Evolutionary conservation across 768 basidiomycete species (phyloP), one percentile per base, ranked within the genome.

Genomic region (Rickenella mellea): DNA sequence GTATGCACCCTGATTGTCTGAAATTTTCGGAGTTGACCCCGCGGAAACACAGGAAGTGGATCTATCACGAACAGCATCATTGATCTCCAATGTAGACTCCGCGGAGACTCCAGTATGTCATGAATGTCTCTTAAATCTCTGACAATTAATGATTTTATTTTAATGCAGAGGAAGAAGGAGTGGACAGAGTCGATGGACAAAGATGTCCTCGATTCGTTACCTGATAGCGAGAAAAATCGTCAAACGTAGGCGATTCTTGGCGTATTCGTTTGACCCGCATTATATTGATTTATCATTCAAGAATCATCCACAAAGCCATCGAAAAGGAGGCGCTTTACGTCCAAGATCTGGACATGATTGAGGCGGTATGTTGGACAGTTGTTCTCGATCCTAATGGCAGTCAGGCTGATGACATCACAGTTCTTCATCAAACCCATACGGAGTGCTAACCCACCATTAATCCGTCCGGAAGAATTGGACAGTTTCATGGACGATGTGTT

Each of bases 401-500:
- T 44, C 21, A 22, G 8, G 19, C n/a, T 40, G 25, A n/a, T 31
- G 24, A 21, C 17, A 10, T 20, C 10, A 17, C 40, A 70, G 68
- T 45, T 81, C 38, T 79, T 80, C 56, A 70, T 83, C 38, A 64
- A 68, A 49, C 78, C 55, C 57, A 69, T 57, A 44, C 78, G 57
- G 56, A 71, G 41, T 57, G 76, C 70, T 48, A 61, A 2, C 5
- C 66, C 67, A 20, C 50, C 51, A 22, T 66, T 83, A 44, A 74
- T 83, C 50, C 63, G 70, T 4, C 61, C 68, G 4, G 54, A 70
- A 20, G 68, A 76, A 25, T 60, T 94, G 6, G 83, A 87, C 25
- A 77, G 82, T 26, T 94, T 97, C 59, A 80, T 96, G 39, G 84
- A 88, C 32, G 83, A 88, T 26, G 82, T 93, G 3, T 93, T 98